These are phyloP conservation scores for Lophiotrema nucula DNA, from an alignment of 495 filamentous ascomycete species.

Conservation along the genomic window DNA sequence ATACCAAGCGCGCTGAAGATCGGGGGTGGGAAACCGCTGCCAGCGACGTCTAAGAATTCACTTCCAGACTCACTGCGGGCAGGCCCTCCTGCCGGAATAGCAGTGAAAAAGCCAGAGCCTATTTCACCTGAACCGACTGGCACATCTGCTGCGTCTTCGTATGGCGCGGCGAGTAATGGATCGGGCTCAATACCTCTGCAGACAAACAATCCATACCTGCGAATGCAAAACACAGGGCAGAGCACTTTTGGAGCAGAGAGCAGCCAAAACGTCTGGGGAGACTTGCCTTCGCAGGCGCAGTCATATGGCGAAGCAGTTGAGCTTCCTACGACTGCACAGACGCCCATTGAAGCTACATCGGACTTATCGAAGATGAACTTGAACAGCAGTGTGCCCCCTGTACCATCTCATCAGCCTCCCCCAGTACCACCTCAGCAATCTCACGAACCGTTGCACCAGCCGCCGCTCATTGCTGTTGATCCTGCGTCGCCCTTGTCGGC, in stretches of 20 bases:
- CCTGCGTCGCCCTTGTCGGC: slow-evolving; percentile 14
- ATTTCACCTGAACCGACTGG: slow-evolving; percentile 16
- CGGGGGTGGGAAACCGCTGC: slow-evolving; percentile 20
- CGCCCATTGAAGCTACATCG: slow-evolving; percentile 18
- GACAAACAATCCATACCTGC: slow-evolving; percentile 37
- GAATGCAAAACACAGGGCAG: slow-evolving; percentile 30
- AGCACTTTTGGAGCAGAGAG: slow-evolving; percentile 33
- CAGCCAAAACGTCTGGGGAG: slow-evolving; percentile 34
- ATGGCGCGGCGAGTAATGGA: slow-evolving; percentile 18
- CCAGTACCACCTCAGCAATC: too few relatives aligned
- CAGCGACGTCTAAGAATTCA: background rate
- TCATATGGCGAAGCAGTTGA: slow-evolving; percentile 23
- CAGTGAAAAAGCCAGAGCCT: slow-evolving; percentile 21
- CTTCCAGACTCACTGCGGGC: slow-evolving; percentile 30
- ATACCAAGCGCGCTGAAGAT: slow-evolving; percentile 31
- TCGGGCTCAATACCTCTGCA: slow-evolving; percentile 28
- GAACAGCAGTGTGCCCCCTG: slow-evolving; percentile 10
- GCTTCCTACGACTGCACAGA: slow-evolving; percentile 25
- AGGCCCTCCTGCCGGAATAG: slow-evolving; percentile 25
- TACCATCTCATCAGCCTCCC: background rate
- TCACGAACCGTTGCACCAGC: too few relatives aligned
- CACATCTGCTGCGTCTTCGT: slow-evolving; percentile 16
- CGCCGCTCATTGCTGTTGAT: slow-evolving; percentile 29
- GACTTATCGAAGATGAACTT: slow-evolving; percentile 4
- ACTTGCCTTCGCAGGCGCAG: slow-evolving; percentile 10